Conservation (phyloP, 1,139 yeast genomes). For the Nematodospora anomalae region DNA sequence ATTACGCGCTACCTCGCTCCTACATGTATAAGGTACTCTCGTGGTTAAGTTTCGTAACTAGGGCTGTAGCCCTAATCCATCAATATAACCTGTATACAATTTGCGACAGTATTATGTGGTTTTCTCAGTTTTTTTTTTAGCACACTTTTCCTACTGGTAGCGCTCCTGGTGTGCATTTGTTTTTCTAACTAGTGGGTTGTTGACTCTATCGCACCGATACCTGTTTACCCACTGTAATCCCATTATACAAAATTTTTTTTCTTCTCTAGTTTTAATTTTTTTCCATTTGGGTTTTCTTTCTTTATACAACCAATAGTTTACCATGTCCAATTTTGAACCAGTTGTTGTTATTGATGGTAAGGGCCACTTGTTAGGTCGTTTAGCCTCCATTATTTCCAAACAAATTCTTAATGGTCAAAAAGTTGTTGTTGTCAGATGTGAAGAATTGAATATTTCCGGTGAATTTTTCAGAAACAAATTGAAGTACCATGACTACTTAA, state of each 20-base stretch:
- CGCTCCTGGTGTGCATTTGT: too few relatives aligned
- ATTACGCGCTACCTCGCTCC: too few relatives aligned
- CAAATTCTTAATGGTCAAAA: constrained; percentile 98
- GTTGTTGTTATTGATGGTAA: constrained; percentile 98
- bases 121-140: too few relatives aligned
- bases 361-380: constrained; percentile 99
- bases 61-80: constrained; percentile 3
- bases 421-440: constrained; percentile 96
- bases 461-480: constrained; percentile 99
- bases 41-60: background rate
- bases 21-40: too few relatives aligned
- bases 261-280: constrained; percentile 7
- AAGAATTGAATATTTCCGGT: constrained; percentile 98
- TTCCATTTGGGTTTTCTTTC: constrained; percentile 6
- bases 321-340: constrained; percentile 91
- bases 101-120: background rate
- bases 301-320: constrained; percentile 16
- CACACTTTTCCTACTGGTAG: background rate
- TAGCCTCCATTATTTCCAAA: constrained; percentile 98
- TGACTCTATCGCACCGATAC: too few relatives aligned
- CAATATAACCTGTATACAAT: background rate
- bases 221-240: too few relatives aligned
- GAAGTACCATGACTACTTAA: constrained; percentile 99
- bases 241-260: constrained; percentile 7
- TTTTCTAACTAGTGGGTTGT: too few relatives aligned